These are phyloP conservation scores for Neonectria punicea DNA, from an alignment of 2,329 filamentous ascomycete species.

Conservation along the genomic window DNA sequence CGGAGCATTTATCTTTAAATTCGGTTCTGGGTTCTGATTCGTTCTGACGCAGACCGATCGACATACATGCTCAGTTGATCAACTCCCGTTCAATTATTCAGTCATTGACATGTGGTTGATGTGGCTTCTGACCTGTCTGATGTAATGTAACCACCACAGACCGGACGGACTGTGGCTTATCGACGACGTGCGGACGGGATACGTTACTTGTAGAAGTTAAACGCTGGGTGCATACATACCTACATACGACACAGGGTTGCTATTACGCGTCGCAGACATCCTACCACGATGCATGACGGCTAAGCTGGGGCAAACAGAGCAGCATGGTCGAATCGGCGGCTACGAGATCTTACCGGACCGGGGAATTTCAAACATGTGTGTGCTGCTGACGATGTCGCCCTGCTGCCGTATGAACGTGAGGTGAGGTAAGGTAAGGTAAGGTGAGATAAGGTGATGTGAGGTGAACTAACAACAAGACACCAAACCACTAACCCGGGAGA, in stretches of 20 bases:
- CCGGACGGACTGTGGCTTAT: not conserved
- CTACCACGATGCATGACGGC: not conserved
- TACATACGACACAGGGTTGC: not conserved
- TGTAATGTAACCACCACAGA: conserved; percentile 7
- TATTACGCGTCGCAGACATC: not conserved
- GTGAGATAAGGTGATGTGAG: conserved; percentile 6
- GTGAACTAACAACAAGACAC: not conserved
- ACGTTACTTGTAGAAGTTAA: conserved; percentile 3
- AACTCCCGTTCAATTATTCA: conserved; percentile 1
- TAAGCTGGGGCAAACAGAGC: not conserved
- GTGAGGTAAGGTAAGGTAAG: not conserved
- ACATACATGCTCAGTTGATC: conserved; percentile 11
- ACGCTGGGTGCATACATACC: conserved; percentile 2
- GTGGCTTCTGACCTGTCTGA: conserved; percentile 5
- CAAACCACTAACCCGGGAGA: not conserved
- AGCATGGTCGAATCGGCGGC: not conserved
- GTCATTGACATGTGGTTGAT: conserved; percentile 6
- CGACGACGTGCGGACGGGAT: not conserved
- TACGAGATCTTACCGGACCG: conserved; percentile 9
- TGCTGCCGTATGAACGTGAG: not conserved
- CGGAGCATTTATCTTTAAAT: conserved; percentile 18
- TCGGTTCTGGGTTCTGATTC: conserved; percentile 6
- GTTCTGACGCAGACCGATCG: conserved; percentile 12
- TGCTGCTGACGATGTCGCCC: not conserved
- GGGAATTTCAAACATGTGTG: conserved; percentile 16